Evolutionary conservation across 2,329 filamentous ascomycete species (phyloP), one percentile per base, ranked within the genome.

Genomic region (Penicillium sclerotiorum): DNA sequence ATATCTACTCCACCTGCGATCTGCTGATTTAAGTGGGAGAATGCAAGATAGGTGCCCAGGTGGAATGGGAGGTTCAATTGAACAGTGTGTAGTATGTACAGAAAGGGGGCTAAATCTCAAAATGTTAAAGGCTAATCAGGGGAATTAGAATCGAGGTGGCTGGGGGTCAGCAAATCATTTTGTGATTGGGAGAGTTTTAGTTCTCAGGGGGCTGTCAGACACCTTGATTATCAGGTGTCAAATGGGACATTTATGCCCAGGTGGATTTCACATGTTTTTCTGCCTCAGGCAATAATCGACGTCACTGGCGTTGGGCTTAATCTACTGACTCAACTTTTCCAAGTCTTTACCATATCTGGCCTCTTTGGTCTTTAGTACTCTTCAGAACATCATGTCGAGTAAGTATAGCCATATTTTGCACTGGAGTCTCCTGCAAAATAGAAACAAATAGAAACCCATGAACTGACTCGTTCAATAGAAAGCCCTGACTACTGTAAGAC

Each of bases 401-500:
- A 57, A 50, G 63, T 57, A 21, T 13, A 35, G 6, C n/a, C n/a
- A n/a, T n/a, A n/a, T n/a, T n/a, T n/a, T n/a, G n/a, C n/a, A n/a
- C n/a, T n/a, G n/a, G n/a, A n/a, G n/a, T n/a, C n/a, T n/a, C n/a
- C n/a, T n/a, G n/a, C n/a, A n/a, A n/a, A n/a, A n/a, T n/a, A n/a
- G n/a, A n/a, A n/a, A n/a, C n/a, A n/a, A n/a, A n/a, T n/a, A 23
- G 18, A 38, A 11, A 23, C 13, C n/a, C 23, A 23, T 13, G 8
- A 23, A 23, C 3, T 44, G 7, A 27, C 9, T 11, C 23, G 15
- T 21, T 8, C 21, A 28, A 45, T 50, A 68, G 62, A 57, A 57
- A 62, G 54, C 38, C 63, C 66, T 20, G 68, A 75, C 56, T 75
- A 76, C 50, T 77, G 74, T 75, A 69, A 60, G 67, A 44, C 15